phyloP scores from a whole-genome alignment of 352 stramenopile species.

The Phytophthora pluvialis region DNA sequence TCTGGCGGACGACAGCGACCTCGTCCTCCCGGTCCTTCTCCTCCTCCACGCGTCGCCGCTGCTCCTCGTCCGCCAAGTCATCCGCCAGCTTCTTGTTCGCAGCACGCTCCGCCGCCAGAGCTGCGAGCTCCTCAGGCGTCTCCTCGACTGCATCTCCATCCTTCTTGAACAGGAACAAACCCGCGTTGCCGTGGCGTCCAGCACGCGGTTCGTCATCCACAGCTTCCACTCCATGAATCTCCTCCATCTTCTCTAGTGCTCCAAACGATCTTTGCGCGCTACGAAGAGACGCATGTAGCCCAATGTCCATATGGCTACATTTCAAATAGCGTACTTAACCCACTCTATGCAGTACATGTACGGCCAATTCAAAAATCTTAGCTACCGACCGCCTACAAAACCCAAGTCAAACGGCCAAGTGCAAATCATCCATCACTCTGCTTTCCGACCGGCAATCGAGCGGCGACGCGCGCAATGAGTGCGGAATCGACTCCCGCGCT shows the following conservation, averaged over 20 bases:
- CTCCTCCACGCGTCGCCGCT: slow-evolving; percentile 58
- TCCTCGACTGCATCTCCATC: slow-evolving; percentile 42
- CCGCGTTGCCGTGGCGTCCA: slow-evolving; percentile 51
- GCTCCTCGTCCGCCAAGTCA: slow-evolving; percentile 62
- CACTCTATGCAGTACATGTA: no score
- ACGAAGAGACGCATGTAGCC: slow-evolving; percentile 28
- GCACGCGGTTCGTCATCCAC: slow-evolving; percentile 3
- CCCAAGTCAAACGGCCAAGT: background rate
- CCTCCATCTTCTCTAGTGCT: slow-evolving; percentile 5
- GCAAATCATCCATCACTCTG: slow-evolving; percentile 9
- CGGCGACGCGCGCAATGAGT: slow-evolving; percentile 14
- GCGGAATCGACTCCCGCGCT: slow-evolving; percentile 10
- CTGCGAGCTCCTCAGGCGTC: slow-evolving; percentile 44
- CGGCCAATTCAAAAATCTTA: no score
- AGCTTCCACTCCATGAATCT: background rate
- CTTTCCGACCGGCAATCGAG: no score
- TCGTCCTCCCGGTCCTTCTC: slow-evolving; percentile 61
- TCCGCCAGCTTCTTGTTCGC: slow-evolving; percentile 67
- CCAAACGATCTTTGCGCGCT: slow-evolving; percentile 23
- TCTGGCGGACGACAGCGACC: slow-evolving; percentile 69
- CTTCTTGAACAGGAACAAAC: slow-evolving; percentile 63
- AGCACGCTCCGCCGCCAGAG: slow-evolving; percentile 43
- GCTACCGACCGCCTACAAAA: no score
- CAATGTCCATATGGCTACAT: slow-evolving; percentile 5
- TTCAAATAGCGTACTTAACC: slow-evolving; percentile 10